Evolutionary conservation across 2,329 filamentous ascomycete species (phyloP).

Genomic region (Trichophyton simii): DNA sequence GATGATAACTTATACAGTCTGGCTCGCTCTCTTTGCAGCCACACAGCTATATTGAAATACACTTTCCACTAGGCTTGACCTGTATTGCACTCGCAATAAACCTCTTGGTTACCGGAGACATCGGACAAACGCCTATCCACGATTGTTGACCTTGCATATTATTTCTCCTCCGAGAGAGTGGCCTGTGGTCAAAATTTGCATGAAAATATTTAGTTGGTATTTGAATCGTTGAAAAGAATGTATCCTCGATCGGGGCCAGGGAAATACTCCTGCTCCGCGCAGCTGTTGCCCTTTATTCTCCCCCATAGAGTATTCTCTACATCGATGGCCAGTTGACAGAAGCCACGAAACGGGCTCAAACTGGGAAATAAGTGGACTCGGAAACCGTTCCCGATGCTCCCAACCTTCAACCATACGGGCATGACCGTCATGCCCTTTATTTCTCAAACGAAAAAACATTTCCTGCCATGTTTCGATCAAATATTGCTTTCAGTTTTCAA

Average conservation of each 20-base stretch:
- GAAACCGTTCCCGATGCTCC: background rate
- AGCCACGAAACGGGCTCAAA: background rate
- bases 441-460: background rate
- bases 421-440: background rate
- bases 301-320: background rate
- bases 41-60: background rate
- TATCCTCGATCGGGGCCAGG: background rate
- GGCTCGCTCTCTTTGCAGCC: background rate
- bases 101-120: background rate
- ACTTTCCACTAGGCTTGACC: background rate
- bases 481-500: background rate
- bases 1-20: conserved; percentile 21
- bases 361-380: background rate
- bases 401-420: background rate
- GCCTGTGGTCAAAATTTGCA: background rate
- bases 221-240: background rate
- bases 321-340: background rate
- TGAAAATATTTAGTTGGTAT: background rate
- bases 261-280: background rate
- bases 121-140: background rate
- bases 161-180: background rate
- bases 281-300: background rate
- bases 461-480: background rate
- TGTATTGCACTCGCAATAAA: background rate
- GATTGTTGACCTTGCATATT: background rate